Conservation (phyloP, 495 filamentous ascomycete genomes). For the Penicillium parvum region DNA sequence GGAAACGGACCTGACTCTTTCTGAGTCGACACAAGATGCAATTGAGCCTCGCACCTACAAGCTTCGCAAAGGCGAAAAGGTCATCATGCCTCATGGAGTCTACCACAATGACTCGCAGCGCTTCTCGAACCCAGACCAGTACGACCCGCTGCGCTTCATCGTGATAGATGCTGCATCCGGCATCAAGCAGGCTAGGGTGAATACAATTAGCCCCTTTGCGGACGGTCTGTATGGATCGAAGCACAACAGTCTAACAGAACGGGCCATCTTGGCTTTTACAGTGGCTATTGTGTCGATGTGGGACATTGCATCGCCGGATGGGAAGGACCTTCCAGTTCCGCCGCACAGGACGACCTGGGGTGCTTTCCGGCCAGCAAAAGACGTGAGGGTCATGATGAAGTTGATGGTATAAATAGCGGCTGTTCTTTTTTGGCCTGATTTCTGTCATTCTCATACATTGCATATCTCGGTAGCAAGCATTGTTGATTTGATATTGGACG, state of each 20-base stretch:
- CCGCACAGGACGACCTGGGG: conserved; percentile 31
- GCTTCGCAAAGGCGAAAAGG: conserved; percentile 45
- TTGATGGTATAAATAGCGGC: conserved; percentile 19
- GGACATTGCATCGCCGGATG: conserved; percentile 44
- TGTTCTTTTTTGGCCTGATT: background rate
- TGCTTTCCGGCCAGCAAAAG: conserved; percentile 32
- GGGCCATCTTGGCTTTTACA: conserved; percentile 44
- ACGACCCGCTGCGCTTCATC: conserved; percentile 51
- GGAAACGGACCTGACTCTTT: conserved; percentile 40
- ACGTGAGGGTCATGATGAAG: conserved; percentile 35
- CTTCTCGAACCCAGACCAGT: conserved; percentile 47
- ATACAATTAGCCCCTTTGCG: conserved; percentile 41
- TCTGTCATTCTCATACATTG: background rate
- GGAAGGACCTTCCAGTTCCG: conserved; percentile 26
- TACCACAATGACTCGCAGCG: conserved; percentile 45
- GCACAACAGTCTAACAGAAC: conserved; percentile 46
- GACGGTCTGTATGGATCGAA: conserved; percentile 44
- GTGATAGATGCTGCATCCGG: conserved; percentile 32
- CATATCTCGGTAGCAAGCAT: conserved; percentile 4
- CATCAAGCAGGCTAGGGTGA: conserved; percentile 20
- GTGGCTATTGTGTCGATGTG: conserved; percentile 49
- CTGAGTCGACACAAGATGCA: conserved; percentile 41
- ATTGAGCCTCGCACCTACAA: conserved; percentile 36
- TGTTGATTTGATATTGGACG: background rate
- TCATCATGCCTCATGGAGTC: conserved; percentile 47